These are phyloP conservation scores for Nemania serpens DNA, from an alignment of 2,329 filamentous ascomycete genomes.

Conservation along the genomic window DNA sequence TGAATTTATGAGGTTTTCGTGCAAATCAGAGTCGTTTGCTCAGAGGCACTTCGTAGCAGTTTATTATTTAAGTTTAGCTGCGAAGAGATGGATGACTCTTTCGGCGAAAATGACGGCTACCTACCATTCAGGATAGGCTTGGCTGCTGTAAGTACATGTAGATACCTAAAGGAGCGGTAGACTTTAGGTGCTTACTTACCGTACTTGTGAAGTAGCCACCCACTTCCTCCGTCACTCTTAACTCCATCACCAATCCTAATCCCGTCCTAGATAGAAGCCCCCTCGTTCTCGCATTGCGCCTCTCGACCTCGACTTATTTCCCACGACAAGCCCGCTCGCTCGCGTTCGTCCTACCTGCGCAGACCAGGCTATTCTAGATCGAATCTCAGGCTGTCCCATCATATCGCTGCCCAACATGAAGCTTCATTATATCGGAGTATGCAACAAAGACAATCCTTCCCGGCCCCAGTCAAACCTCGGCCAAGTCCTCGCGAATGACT, in stretches of 20 bases:
- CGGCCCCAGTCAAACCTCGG: conserved; percentile 34
- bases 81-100: conserved; percentile 1
- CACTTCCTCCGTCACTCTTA: conserved; percentile 6
- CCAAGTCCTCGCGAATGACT: background rate
- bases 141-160: no score
- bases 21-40: background rate
- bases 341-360: background rate
- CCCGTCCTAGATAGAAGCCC: conserved; percentile 12
- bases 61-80: background rate
- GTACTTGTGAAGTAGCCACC: no score
- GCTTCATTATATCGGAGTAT: conserved; percentile 85
- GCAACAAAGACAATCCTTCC: conserved; percentile 39
- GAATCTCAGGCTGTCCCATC: background rate
- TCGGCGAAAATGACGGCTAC: background rate
- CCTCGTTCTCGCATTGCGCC: conserved; percentile 14
- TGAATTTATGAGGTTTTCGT: background rate
- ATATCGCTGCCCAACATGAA: conserved; percentile 66
- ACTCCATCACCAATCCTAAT: conserved; percentile 20
- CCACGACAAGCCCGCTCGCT: conserved; percentile 5
- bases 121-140: background rate
- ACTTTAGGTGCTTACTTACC: no score
- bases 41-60: background rate
- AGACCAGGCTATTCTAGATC: background rate
- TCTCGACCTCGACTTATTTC: conserved; percentile 1
- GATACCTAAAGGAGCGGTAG: no score